Percentiles rank a stretch among this genome's conserved stretches.
These are phyloP conservation scores for Pythium scleroteichum DNA, from an alignment of 352 stramenopile species.

Conservation along the genomic window DNA sequence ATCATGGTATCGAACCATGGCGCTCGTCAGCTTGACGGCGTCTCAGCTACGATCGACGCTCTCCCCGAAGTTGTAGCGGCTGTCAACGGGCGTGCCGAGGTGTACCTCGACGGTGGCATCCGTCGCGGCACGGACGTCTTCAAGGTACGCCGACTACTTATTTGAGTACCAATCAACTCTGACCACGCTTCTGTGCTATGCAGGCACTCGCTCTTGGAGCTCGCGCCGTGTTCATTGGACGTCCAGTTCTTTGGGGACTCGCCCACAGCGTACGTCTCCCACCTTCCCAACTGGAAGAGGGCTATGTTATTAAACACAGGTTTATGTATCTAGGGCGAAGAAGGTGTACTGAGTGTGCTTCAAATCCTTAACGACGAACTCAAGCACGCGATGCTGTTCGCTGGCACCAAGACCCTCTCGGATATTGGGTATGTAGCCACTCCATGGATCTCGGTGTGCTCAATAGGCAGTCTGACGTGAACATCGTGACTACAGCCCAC, in stretches of 20 bases:
- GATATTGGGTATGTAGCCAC: constrained; percentile 58
- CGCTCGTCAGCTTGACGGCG: constrained; percentile 90
- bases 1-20: constrained; percentile 95
- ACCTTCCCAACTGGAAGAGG: too few relatives aligned
- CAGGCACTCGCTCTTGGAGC: constrained; percentile 90
- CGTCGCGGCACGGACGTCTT: constrained; percentile 95
- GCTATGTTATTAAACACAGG: background rate
- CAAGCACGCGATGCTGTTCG: constrained; percentile 92
- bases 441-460: background rate
- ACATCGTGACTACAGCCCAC: constrained; percentile 21
- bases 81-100: constrained; percentile 78
- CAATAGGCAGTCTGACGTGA: background rate
- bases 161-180: background rate
- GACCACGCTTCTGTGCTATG: background rate
- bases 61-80: constrained; percentile 90
- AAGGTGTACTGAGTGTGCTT: constrained; percentile 87
- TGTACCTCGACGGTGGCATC: constrained; percentile 95
- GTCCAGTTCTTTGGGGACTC: constrained; percentile 94
- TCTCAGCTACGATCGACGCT: constrained; percentile 90
- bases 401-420: constrained; percentile 58
- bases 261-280: constrained; percentile 71
- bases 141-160: constrained; percentile 57
- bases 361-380: constrained; percentile 91
- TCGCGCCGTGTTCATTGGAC: constrained; percentile 93
- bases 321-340: constrained; percentile 57